Evolutionary conservation across 805 yeast genomes (phyloP).

Genomic region (Dipodascopsis tothii): DNA sequence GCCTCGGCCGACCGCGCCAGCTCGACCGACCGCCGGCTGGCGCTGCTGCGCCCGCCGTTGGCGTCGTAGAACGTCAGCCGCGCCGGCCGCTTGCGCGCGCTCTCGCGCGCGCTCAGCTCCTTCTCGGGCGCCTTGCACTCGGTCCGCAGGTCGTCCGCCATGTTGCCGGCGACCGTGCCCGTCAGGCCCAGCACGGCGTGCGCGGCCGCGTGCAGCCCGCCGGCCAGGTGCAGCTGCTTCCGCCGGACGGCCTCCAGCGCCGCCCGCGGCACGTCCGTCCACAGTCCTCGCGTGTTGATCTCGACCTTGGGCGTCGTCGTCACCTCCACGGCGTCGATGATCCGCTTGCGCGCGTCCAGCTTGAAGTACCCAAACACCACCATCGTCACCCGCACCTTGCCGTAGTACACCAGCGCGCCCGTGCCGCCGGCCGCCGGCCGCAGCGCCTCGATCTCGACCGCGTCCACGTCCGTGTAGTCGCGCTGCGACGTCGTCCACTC

Average conservation of each 20-base stretch:
- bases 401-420: slow-evolving; percentile 60
- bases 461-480: slow-evolving; percentile 90
- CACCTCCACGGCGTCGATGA: slow-evolving; percentile 93
- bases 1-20: background rate
- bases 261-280: slow-evolving; percentile 77
- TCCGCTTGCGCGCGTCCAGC: slow-evolving; percentile 62
- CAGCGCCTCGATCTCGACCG: slow-evolving; percentile 36
- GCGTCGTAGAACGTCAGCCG: slow-evolving; percentile 77
- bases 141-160: slow-evolving; percentile 62
- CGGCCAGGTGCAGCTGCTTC: slow-evolving; percentile 66
- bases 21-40: slow-evolving; percentile 24
- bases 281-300: slow-evolving; percentile 68
- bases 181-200: slow-evolving; percentile 78
- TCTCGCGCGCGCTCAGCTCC: slow-evolving; percentile 74
- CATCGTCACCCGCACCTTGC: slow-evolving; percentile 62
- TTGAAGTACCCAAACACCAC: slow-evolving; percentile 91
- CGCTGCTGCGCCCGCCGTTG: slow-evolving; percentile 70
- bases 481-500: slow-evolving; percentile 91
- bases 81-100: slow-evolving; percentile 73
- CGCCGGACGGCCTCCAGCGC: slow-evolving; percentile 51
- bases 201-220: slow-evolving; percentile 93
- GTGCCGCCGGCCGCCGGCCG: slow-evolving; percentile 1
- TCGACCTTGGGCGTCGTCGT: slow-evolving; percentile 66
- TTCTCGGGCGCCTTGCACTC: slow-evolving; percentile 98
- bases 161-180: slow-evolving; percentile 65